Conservation (phyloP, 2,329 filamentous ascomycete genomes). For the Rhytidhysteron rufulum region DNA sequence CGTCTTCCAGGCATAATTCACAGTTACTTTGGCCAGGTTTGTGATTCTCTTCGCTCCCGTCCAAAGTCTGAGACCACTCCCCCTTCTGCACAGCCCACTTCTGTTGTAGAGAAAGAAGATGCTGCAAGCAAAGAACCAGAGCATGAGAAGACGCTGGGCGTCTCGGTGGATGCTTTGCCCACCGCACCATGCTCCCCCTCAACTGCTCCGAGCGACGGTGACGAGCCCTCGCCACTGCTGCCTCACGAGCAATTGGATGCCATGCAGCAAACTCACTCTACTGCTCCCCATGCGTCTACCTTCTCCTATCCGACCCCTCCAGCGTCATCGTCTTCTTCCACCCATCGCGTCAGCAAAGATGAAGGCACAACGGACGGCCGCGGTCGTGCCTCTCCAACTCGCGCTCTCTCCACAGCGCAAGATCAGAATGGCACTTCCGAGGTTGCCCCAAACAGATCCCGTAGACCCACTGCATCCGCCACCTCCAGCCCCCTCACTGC, state of each 20-base stretch:
- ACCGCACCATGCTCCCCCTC: conserved; percentile 33
- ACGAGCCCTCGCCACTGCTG: conserved; percentile 28
- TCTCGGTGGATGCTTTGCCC: conserved; percentile 15
- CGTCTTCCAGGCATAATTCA: conserved; percentile 90
- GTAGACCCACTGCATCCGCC: conserved; percentile 34
- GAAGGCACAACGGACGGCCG: conserved; percentile 11
- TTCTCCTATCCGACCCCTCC: conserved; percentile 39
- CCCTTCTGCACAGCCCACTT: conserved; percentile 33
- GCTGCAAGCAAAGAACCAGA: conserved; percentile 5
- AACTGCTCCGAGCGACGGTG: conserved; percentile 7
- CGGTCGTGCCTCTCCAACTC: conserved; percentile 15
- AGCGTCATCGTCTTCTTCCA: conserved; percentile 38
- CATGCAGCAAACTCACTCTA: conserved; percentile 9
- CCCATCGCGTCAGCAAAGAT: conserved; percentile 21
- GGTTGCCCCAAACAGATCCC: conserved; percentile 13
- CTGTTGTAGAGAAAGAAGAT: conserved; percentile 16
- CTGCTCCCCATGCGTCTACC: conserved; percentile 12
- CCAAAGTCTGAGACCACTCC: conserved; percentile 36
- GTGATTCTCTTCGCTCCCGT: conserved; percentile 59
- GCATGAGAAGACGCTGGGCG: conserved; percentile 5
- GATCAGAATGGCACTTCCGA: conserved; percentile 20
- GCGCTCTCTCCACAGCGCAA: conserved; percentile 14
- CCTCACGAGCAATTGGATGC: conserved; percentile 28
- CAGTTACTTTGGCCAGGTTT: conserved; percentile 99
- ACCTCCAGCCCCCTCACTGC: conserved; percentile 56